Conservation (phyloP, 2,329 filamentous ascomycete genomes). For the Aspergillus sp. region DNA sequence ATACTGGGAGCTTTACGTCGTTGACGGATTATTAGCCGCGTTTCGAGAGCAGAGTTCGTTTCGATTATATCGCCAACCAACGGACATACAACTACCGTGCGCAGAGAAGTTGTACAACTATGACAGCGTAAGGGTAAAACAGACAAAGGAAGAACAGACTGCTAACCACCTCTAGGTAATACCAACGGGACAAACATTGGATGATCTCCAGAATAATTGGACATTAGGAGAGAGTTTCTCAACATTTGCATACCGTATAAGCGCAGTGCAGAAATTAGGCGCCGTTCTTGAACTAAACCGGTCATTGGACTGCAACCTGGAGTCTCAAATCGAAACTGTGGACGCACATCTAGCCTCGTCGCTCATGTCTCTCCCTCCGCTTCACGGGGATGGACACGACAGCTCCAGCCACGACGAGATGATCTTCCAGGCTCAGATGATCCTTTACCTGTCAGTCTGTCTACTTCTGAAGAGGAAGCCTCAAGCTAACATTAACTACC, state of each 20-base stretch:
- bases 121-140: conserved; percentile 9
- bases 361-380: conserved; percentile 68
- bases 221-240: conserved; percentile 64
- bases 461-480: background rate
- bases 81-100: conserved; percentile 70
- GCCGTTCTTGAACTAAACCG: conserved; percentile 57
- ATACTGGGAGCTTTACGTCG: conserved; percentile 77
- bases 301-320: conserved; percentile 20
- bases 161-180: conserved; percentile 47
- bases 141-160: background rate
- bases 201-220: conserved; percentile 54
- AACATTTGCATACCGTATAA: conserved; percentile 77
- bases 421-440: conserved; percentile 31
- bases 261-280: conserved; percentile 71
- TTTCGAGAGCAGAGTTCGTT: conserved; percentile 42
- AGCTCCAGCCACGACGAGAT: conserved; percentile 68
- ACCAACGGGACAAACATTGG: conserved; percentile 55
- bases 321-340: conserved; percentile 47
- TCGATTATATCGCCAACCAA: conserved; percentile 43
- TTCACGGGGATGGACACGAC: conserved; percentile 64
- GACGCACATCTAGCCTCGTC: conserved; percentile 58
- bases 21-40: conserved; percentile 76
- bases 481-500: background rate
- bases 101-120: conserved; percentile 61
- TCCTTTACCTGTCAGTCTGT: conserved; percentile 25